Evolutionary conservation across 2,329 filamentous ascomycete species (phyloP).

Genomic region (Knufia petricola): DNA sequence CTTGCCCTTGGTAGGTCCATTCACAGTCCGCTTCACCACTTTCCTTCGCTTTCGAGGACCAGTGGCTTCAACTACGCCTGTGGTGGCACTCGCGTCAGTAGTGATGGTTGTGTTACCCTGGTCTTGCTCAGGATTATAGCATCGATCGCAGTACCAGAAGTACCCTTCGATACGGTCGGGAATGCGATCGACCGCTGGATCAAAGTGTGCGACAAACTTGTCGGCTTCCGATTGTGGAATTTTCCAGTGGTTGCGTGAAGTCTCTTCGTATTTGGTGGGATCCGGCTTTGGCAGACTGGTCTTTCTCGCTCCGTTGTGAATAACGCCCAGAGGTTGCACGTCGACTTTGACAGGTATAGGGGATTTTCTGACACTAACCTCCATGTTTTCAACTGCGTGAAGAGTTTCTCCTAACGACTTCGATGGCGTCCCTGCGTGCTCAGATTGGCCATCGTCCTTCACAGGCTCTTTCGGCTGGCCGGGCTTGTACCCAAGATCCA

Average conservation of each 20-base stretch:
- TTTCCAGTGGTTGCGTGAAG: neutral
- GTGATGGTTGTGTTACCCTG: neutral
- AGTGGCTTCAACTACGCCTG: neutral
- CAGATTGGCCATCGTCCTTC: neutral
- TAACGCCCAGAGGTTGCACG: neutral
- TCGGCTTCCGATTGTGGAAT: neutral
- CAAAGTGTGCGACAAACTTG: constrained; percentile 3
- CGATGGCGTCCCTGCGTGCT: neutral
- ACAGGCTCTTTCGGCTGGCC: neutral
- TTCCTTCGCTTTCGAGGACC: neutral
- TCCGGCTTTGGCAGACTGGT: neutral
- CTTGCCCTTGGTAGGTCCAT: neutral
- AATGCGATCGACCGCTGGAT: neutral
- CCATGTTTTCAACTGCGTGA: neutral
- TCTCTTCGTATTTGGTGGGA: neutral
- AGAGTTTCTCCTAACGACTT: neutral
- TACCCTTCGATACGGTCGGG: constrained; percentile 6
- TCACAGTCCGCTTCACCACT: neutral
- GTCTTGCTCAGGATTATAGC: constrained; percentile 2
- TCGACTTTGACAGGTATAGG: neutral
- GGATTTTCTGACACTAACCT: neutral
- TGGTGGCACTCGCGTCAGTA: neutral
- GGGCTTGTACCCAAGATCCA: neutral
- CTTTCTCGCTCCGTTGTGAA: neutral
- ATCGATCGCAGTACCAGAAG: constrained; percentile 6